Evolutionary conservation across 768 basidiomycete species (phyloP).

Genomic region (Neoboletus brunneissimus): DNA sequence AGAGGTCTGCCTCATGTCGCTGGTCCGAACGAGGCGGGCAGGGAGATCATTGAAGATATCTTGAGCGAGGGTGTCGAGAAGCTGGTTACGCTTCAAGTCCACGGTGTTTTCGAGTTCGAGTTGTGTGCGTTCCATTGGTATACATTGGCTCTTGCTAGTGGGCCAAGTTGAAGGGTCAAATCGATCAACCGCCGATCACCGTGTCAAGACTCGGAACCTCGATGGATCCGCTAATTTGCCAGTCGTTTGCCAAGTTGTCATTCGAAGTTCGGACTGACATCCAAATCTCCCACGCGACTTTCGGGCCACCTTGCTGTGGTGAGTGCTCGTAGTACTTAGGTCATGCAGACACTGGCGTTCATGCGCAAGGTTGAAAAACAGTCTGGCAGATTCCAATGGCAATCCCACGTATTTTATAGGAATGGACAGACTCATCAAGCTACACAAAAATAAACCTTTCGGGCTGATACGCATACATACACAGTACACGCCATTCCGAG

Average conservation of each 20-base stretch:
- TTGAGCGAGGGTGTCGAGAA: constrained; percentile 9
- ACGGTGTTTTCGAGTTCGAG: neutral
- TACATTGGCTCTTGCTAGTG: too few species aligned
- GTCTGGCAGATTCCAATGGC: too few species aligned
- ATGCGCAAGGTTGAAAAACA: too few species aligned
- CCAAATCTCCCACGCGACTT: too few species aligned
- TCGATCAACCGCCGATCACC: too few species aligned
- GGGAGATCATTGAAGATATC: constrained; percentile 16
- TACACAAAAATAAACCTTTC: neutral
- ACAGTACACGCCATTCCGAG: neutral
- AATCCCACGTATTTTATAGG: neutral
- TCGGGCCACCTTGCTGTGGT: neutral
- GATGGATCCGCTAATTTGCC: too few species aligned
- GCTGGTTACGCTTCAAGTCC: constrained; percentile 3
- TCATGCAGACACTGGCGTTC: too few species aligned
- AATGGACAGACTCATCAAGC: neutral
- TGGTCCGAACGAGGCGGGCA: constrained; percentile 8
- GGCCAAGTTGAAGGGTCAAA: too few species aligned
- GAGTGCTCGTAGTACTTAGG: too few species aligned
- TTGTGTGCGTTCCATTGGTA: neutral
- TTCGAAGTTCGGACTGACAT: too few species aligned
- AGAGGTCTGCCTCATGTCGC: constrained; percentile 12
- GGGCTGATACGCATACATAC: neutral
- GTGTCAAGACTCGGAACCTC: too few species aligned
- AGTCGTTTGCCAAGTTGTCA: too few species aligned